A percentile compares a stretch with the other conserved stretches of the same genome.
These are phyloP conservation scores for Eimeria maxima DNA, from an alignment of 169 alveolate species.

Conservation along the genomic window DNA sequence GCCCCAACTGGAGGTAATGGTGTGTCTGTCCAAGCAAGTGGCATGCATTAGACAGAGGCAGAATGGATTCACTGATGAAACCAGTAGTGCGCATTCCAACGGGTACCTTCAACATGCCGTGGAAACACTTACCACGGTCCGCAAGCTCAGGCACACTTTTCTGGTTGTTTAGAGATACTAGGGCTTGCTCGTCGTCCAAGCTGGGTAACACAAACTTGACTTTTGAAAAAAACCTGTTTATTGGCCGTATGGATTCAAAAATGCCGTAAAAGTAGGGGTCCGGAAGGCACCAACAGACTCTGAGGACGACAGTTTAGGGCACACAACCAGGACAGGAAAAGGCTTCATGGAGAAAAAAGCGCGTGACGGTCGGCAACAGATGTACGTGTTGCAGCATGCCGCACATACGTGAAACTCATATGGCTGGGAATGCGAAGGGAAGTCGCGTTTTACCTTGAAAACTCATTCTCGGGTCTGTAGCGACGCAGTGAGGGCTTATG, in stretches of 20 bases:
- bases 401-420: not conserved
- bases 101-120: not conserved
- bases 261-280: constrained; percentile 79
- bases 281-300: constrained; percentile 80
- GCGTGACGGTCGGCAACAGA: not conserved
- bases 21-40: not conserved
- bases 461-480: constrained; percentile 75
- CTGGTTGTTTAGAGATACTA: not conserved
- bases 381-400: not conserved
- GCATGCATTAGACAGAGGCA: not conserved
- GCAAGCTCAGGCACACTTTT: not conserved
- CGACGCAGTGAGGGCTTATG: constrained; percentile 77
- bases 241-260: constrained; percentile 57
- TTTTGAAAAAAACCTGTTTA: constrained; percentile 39
- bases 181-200: constrained; percentile 57
- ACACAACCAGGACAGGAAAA: not conserved
- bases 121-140: not conserved
- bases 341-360: not conserved
- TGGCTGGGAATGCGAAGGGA: not conserved
- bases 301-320: constrained; percentile 14
- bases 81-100: not conserved
- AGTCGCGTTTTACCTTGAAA: constrained; percentile 34
- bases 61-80: not conserved
- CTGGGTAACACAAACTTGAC: constrained; percentile 25
- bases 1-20: not conserved